phyloP scores from a whole-genome alignment of 192 early-diverging fungal species.

The Pecoramyces ruminantium region DNA sequence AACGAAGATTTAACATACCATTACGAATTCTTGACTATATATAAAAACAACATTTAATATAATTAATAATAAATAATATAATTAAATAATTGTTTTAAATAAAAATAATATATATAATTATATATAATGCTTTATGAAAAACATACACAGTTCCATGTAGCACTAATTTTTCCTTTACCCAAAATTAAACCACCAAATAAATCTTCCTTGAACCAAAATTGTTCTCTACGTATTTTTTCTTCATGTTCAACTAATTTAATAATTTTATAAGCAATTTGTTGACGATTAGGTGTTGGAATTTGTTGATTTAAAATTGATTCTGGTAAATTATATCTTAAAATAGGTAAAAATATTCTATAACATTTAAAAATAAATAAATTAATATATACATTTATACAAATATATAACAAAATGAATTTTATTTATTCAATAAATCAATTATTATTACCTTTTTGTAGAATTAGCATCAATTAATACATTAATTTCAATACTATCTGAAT shows the following conservation, averaged over 20 bases:
- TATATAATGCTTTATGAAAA: no score
- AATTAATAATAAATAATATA: no score
- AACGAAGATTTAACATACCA: background rate
- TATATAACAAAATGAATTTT: no score
- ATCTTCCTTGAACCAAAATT: background rate
- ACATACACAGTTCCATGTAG: background rate
- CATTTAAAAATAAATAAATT: no score
- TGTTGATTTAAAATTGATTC: background rate
- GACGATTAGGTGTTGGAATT: background rate
- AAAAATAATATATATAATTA: no score
- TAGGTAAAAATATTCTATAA: background rate
- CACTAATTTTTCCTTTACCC: background rate
- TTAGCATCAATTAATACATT: background rate
- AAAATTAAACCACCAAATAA: background rate
- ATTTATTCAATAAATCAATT: background rate
- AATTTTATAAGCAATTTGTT: background rate
- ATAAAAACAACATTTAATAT: no score
- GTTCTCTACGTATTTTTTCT: background rate
- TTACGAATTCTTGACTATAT: background rate
- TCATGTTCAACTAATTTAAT: background rate
- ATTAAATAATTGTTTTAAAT: no score
- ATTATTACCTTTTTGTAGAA: background rate
- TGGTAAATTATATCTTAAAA: background rate
- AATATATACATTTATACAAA: no score
- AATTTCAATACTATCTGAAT: background rate